These are phyloP conservation scores for Arctium minus DNA, from an alignment of 129 eudicot genomes.

Conservation along the genomic window DNA sequence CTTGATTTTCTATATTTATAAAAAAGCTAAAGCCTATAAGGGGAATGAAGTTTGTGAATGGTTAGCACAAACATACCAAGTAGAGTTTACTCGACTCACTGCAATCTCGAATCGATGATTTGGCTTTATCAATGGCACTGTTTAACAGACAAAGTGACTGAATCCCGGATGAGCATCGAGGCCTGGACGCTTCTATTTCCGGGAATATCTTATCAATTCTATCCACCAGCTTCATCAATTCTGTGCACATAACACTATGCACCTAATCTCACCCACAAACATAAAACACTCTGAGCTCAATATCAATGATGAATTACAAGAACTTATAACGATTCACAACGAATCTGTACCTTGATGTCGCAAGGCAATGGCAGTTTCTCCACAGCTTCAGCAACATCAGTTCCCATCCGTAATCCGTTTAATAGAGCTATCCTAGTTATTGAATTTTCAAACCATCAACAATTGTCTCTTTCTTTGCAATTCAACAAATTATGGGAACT, in stretches of 20 bases:
- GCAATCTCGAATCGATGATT: slow-evolving; percentile 49
- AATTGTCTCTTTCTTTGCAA: neutral
- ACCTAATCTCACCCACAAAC: slow-evolving; percentile 50
- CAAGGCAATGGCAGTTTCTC: slow-evolving; percentile 39
- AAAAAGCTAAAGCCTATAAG: neutral
- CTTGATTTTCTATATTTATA: neutral
- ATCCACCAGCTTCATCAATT: slow-evolving; percentile 37
- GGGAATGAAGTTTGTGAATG: neutral
- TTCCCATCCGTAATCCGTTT: slow-evolving; percentile 56
- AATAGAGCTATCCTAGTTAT: slow-evolving; percentile 12
- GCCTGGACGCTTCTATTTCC: slow-evolving; percentile 72
- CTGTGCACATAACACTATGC: slow-evolving; percentile 65
- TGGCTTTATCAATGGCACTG: slow-evolving; percentile 49
- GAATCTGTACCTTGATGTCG: slow-evolving; percentile 46
- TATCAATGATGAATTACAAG: neutral
- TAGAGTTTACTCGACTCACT: slow-evolving; percentile 78
- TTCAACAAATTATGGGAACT: neutral
- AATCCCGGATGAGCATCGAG: slow-evolving; percentile 74
- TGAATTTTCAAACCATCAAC: slow-evolving; percentile 12
- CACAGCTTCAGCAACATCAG: slow-evolving; percentile 41
- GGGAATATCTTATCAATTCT: slow-evolving; percentile 48
- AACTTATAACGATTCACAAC: neutral
- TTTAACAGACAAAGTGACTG: slow-evolving; percentile 57
- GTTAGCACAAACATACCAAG: slow-evolving; percentile 48
- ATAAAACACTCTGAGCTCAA: neutral